Evolutionary conservation across 1,284 basidiomycete species (phyloP).

Genomic region (Ustanciosporium gigantosporum): DNA sequence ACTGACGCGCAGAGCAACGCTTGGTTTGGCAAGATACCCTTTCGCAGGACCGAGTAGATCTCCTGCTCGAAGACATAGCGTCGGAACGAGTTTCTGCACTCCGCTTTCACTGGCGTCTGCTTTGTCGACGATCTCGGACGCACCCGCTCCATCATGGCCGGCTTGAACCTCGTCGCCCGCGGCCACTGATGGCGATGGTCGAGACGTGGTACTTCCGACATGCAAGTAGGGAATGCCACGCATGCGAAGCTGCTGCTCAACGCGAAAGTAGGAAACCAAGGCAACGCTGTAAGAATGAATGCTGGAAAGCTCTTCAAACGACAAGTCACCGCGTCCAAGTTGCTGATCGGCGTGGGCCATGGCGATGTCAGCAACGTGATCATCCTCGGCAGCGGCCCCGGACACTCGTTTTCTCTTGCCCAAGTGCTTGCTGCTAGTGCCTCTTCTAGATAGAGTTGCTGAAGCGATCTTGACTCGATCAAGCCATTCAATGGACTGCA

Average conservation of each 20-base stretch:
- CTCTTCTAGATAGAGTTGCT: not conserved
- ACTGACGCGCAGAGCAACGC: slow-evolving; percentile 81
- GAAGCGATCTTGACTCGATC: slow-evolving; percentile 31
- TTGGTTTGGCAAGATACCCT: slow-evolving; percentile 81
- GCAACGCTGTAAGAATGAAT: slow-evolving; percentile 67
- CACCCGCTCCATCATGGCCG: slow-evolving; percentile 15
- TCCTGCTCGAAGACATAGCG: slow-evolving; percentile 76
- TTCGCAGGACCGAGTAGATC: slow-evolving; percentile 79
- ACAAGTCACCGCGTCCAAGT: slow-evolving; percentile 7
- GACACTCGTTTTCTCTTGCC: slow-evolving; percentile 21
- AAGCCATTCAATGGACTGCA: slow-evolving; percentile 50
- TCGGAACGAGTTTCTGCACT: slow-evolving; percentile 73
- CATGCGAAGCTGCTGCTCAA: slow-evolving; percentile 82
- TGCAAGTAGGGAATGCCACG: slow-evolving; percentile 77
- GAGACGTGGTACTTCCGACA: slow-evolving; percentile 67
- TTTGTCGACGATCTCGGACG: slow-evolving; percentile 13
- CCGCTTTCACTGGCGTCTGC: slow-evolving; percentile 43
- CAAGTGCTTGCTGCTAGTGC: not conserved
- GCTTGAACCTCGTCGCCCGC: not conserved
- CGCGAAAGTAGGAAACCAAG: slow-evolving; percentile 82
- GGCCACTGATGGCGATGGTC: slow-evolving; percentile 14
- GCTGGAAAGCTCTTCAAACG: slow-evolving; percentile 35
- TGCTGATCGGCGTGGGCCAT: not conserved
- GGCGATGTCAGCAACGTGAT: not conserved
- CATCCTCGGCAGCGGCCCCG: not conserved